Evolutionary conservation across 2,329 filamentous ascomycete species (phyloP).

Genomic region (Trichoderma brevicompactum): DNA sequence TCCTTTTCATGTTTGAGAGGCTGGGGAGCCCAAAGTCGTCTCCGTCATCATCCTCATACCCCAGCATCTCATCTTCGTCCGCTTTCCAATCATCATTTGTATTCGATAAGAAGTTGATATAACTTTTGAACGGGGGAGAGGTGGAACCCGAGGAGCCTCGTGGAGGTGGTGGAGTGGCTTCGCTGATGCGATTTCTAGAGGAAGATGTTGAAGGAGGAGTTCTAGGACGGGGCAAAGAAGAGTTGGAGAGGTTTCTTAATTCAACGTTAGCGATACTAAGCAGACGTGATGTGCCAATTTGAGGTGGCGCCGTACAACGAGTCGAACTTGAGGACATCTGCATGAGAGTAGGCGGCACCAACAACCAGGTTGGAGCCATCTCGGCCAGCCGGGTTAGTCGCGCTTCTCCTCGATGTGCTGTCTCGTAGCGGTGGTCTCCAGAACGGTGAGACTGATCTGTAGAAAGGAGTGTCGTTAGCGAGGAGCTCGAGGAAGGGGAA

Average conservation of each 20-base stretch:
- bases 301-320: slow-evolving; percentile 62
- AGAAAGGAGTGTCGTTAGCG: slow-evolving; percentile 37
- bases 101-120: slow-evolving; percentile 79
- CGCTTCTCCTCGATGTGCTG: slow-evolving; percentile 55
- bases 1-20: slow-evolving; percentile 86
- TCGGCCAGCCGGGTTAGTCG: slow-evolving; percentile 47
- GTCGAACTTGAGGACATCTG: slow-evolving; percentile 89
- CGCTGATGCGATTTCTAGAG: slow-evolving; percentile 54
- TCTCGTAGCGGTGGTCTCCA: slow-evolving; percentile 68
- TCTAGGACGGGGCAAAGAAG: slow-evolving; percentile 69
- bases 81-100: slow-evolving; percentile 83
- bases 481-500: slow-evolving; percentile 24
- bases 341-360: slow-evolving; percentile 94
- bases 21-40: slow-evolving; percentile 96
- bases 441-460: slow-evolving; percentile 84
- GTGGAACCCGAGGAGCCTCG: slow-evolving; percentile 56
- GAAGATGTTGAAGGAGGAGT: slow-evolving; percentile 72
- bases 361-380: slow-evolving; percentile 74
- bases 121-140: slow-evolving; percentile 72
- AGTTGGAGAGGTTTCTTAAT: slow-evolving; percentile 61
- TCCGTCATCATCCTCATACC: slow-evolving; percentile 83
- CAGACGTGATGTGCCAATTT: not conserved
- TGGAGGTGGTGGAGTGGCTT: slow-evolving; percentile 62
- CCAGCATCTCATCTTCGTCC: slow-evolving; percentile 76
- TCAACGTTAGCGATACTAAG: slow-evolving; percentile 11